Evolutionary conservation across 768 basidiomycete species (phyloP).

Genomic region (Pisolithus orientalis): DNA sequence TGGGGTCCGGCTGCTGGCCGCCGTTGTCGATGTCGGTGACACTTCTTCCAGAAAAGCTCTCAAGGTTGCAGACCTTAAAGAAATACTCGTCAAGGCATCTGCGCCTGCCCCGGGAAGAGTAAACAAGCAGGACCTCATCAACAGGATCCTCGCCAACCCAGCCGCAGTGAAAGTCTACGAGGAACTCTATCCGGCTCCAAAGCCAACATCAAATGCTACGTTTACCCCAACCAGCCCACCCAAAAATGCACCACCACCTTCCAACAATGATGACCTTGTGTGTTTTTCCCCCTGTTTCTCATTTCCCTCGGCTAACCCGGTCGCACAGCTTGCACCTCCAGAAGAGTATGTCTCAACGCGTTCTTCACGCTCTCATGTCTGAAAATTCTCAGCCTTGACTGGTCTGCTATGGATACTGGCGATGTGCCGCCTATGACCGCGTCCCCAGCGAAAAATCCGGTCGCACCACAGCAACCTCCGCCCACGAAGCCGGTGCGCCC

Average conservation of each 20-base stretch:
- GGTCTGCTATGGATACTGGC: constrained; percentile 30
- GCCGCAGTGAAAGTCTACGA: constrained; percentile 48
- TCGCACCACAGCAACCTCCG: constrained; percentile 3
- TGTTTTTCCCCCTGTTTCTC: neutral
- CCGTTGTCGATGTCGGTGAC: neutral
- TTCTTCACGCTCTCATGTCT: constrained; percentile 1
- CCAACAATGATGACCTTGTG: constrained; percentile 26
- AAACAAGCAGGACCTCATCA: constrained; percentile 63
- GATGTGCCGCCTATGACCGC: constrained; percentile 6
- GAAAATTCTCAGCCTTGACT: constrained; percentile 33
- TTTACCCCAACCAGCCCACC: neutral
- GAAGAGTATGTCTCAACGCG: constrained; percentile 19
- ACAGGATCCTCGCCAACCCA: constrained; percentile 49
- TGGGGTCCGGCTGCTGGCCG: too few relatives aligned
- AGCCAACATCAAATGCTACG: constrained; percentile 10
- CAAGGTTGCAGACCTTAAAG: constrained; percentile 66
- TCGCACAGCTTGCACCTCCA: constrained; percentile 25
- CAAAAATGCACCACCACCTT: neutral
- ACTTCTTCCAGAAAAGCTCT: constrained; percentile 43
- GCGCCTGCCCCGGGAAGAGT: constrained; percentile 47
- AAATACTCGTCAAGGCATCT: constrained; percentile 49
- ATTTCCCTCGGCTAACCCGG: constrained; percentile 1
- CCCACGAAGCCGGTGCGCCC: constrained; percentile 1
- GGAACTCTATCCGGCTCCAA: constrained; percentile 28
- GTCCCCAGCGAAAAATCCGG: neutral